A percentile compares a stretch with the other conserved stretches of the same genome.
phyloP scores from a whole-genome alignment of 2,329 filamentous ascomycete genomes.

The Pestalotiopsis fici region DNA sequence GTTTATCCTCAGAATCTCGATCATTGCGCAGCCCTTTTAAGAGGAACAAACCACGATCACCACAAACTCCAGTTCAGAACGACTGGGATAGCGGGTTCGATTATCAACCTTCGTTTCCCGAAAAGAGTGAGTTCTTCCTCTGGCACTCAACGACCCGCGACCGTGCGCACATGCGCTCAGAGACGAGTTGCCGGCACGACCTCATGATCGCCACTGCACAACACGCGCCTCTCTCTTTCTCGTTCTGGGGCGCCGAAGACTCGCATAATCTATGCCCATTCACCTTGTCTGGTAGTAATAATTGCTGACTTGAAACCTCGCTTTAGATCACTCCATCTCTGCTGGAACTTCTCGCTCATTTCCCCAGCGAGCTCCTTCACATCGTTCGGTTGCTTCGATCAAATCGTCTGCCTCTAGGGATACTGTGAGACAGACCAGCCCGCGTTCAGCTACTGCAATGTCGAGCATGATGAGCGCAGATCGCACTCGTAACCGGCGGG shows the following conservation, averaged over 20 bases:
- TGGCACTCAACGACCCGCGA: slow-evolving; percentile 1
- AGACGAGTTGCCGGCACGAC: not conserved
- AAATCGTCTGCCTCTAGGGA: slow-evolving; percentile 37
- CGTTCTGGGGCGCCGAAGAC: not conserved
- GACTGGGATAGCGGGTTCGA: slow-evolving; percentile 26
- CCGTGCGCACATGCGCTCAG: not conserved
- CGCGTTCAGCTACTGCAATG: slow-evolving; percentile 44
- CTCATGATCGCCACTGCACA: not conserved
- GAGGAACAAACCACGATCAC: slow-evolving; percentile 12
- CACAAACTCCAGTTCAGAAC: slow-evolving; percentile 22
- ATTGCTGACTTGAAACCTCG: slow-evolving; percentile 21
- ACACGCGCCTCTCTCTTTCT: not conserved
- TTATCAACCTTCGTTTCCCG: slow-evolving; percentile 35
- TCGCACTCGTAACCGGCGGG: slow-evolving; percentile 76
- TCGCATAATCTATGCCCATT: not conserved
- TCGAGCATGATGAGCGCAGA: slow-evolving; percentile 73
- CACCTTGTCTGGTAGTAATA: slow-evolving; percentile 16
- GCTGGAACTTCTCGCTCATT: slow-evolving; percentile 33
- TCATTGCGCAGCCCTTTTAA: slow-evolving; percentile 24
- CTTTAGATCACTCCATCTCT: slow-evolving; percentile 38
- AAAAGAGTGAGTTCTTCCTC: slow-evolving; percentile 38
- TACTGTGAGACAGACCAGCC: slow-evolving; percentile 25
- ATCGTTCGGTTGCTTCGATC: slow-evolving; percentile 38
- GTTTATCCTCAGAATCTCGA: slow-evolving; percentile 35
- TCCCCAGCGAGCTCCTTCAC: slow-evolving; percentile 34